A percentile compares a stretch with the other conserved stretches of the same genome.
Conservation (phyloP, 176 grass and related monocot genomes). For the Zizania latifolia region DNA sequence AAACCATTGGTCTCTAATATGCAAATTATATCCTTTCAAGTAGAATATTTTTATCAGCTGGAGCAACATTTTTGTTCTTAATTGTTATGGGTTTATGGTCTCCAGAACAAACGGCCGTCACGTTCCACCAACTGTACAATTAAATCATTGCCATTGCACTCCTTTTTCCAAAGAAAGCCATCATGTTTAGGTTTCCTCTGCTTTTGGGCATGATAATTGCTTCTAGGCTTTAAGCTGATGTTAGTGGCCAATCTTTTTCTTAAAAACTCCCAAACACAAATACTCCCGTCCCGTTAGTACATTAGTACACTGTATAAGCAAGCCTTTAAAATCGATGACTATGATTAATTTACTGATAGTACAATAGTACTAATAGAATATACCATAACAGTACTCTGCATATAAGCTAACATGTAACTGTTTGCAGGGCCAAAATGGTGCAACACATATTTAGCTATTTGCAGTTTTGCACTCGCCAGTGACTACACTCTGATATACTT, state of each 20-base stretch:
- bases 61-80: background rate
- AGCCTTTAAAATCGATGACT: too few relatives aligned
- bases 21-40: background rate
- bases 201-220: constrained; percentile 35
- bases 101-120: background rate
- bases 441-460: too few relatives aligned
- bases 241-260: background rate
- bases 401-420: too few relatives aligned
- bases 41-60: background rate
- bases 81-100: background rate
- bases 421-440: too few relatives aligned
- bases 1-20: background rate
- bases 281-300: too few relatives aligned
- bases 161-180: constrained; percentile 31
- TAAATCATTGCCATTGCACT: constrained; percentile 8
- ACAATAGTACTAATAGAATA: too few relatives aligned
- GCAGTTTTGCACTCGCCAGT: too few relatives aligned
- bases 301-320: too few relatives aligned
- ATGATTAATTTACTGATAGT: too few relatives aligned
- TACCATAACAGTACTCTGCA: too few relatives aligned
- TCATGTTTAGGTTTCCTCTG: constrained; percentile 23
- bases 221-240: constrained; percentile 26
- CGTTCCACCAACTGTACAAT: constrained; percentile 31
- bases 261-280: too few relatives aligned
- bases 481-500: too few relatives aligned